These are phyloP conservation scores for Craterostigma plantagineum DNA, from an alignment of 257 asterid genomes.

Conservation along the genomic window DNA sequence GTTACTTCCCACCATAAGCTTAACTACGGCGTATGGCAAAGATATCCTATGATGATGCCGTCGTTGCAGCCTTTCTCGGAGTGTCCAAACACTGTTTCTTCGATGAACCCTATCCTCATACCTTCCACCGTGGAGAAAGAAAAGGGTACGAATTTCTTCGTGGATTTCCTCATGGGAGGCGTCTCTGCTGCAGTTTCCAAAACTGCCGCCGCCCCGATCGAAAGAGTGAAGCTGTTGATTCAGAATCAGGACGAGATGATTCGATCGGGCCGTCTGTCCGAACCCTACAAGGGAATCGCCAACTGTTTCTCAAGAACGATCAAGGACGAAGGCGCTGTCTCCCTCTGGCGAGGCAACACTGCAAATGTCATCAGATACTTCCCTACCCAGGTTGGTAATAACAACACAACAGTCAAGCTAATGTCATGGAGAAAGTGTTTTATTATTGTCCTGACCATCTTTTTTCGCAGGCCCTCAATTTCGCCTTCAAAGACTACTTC, in stretches of 20 bases:
- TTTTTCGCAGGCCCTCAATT: slow-evolving; percentile 53
- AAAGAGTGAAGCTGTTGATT: no score
- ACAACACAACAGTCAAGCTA: no score
- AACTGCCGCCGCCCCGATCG: no score
- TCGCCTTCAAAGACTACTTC: slow-evolving; percentile 67
- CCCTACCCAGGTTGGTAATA: slow-evolving; percentile 59
- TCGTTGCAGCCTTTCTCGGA: no score
- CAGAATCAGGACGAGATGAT: slow-evolving; percentile 26
- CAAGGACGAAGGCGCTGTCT: slow-evolving; percentile 51
- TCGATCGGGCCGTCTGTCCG: slow-evolving; percentile 47
- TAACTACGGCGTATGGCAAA: no score
- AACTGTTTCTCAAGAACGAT: slow-evolving; percentile 57
- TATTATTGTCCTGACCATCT: no score
- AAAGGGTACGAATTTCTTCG: slow-evolving; percentile 23
- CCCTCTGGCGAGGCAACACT: slow-evolving; percentile 73
- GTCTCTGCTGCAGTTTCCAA: no score
- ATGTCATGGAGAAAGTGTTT: no score
- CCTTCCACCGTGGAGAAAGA: slow-evolving; percentile 18
- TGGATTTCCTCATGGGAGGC: slow-evolving; percentile 32
- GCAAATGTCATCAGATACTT: slow-evolving; percentile 64
- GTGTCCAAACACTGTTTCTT: no score
- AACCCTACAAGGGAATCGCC: slow-evolving; percentile 55
- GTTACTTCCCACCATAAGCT: no score
- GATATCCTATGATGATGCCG: no score
- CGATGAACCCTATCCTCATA: no score